Evolutionary conservation across 257 asterid genomes (phyloP).

Genomic region (Plantago major): DNA sequence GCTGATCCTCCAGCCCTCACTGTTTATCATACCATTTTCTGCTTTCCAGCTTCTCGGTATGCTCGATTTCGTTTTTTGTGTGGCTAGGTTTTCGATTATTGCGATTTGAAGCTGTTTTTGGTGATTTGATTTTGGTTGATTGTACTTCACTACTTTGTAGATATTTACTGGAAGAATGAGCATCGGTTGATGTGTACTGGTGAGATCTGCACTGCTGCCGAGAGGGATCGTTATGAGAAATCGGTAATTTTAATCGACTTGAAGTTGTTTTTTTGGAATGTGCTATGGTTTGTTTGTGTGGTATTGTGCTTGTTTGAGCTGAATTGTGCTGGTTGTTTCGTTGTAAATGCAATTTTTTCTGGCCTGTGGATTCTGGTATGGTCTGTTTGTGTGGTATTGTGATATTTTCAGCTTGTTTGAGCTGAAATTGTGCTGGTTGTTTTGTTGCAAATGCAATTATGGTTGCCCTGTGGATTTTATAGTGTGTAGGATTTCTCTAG

Average conservation of each 20-base stretch:
- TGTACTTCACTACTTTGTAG: slow-evolving; percentile 34
- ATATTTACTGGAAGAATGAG: slow-evolving; percentile 89
- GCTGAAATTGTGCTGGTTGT: too few relatives aligned
- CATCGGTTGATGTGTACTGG: slow-evolving; percentile 83
- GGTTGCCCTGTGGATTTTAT: too few relatives aligned
- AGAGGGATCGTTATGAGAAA: slow-evolving; percentile 93
- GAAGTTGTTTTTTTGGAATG: too few relatives aligned
- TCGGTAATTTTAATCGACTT: slow-evolving; percentile 41
- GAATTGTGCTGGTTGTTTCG: too few relatives aligned
- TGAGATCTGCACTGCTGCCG: slow-evolving; percentile 82
- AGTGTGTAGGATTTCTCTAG: too few relatives aligned
- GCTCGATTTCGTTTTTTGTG: too few relatives aligned
- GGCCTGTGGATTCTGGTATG: neutral
- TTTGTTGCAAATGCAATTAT: too few relatives aligned
- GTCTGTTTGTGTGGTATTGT: too few relatives aligned
- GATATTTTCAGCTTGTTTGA: neutral
- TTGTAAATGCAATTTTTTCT: too few relatives aligned
- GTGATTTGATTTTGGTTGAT: neutral
- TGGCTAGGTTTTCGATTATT: neutral
- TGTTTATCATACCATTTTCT: slow-evolving; percentile 76
- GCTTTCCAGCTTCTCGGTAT: slow-evolving; percentile 89
- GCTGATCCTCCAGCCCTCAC: slow-evolving; percentile 69
- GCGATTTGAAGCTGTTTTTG: neutral
- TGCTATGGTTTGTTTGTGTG: too few relatives aligned
- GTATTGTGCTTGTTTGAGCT: too few relatives aligned